phyloP scores from a whole-genome alignment of 2,329 filamentous ascomycete genomes.

The Penicillium sp. region DNA sequence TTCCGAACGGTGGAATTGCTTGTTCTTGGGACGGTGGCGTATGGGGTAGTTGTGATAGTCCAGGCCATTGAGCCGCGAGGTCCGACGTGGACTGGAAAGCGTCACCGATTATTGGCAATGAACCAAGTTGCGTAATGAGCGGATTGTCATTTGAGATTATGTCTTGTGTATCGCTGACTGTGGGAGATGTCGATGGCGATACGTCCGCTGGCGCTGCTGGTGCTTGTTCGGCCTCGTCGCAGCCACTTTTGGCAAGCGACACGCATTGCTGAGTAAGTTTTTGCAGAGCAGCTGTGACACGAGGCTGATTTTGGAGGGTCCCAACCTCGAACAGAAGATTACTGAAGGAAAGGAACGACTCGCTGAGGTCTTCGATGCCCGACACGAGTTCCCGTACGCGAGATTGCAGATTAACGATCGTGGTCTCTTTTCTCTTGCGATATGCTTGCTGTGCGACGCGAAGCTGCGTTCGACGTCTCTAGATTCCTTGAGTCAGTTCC shows the following conservation, averaged over 20 bases:
- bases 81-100: conserved; percentile 6
- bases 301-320: conserved; percentile 13
- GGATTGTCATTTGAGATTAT: conserved; percentile 1
- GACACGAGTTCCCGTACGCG: conserved; percentile 20
- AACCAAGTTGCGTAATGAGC: not conserved
- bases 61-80: conserved; percentile 11
- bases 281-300: conserved; percentile 17
- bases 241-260: conserved; percentile 17
- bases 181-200: not conserved
- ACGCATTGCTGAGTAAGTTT: conserved; percentile 21
- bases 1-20: conserved; percentile 12
- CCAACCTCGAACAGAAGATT: conserved; percentile 18
- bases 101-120: conserved; percentile 6
- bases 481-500: no score
- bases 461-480: conserved; percentile 24
- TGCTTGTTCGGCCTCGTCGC: conserved; percentile 11
- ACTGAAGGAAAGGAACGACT: conserved; percentile 24
- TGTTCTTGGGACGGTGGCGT: conserved; percentile 17
- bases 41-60: conserved; percentile 7
- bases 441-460: conserved; percentile 23
- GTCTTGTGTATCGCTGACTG: not conserved
- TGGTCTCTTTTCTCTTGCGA: conserved; percentile 22
- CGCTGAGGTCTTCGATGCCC: conserved; percentile 21
- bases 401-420: conserved; percentile 19
- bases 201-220: not conserved